Base-by-base conservation (phyloP, 129 eudicot genomes). In the Flaveria ramosissima region DNA sequence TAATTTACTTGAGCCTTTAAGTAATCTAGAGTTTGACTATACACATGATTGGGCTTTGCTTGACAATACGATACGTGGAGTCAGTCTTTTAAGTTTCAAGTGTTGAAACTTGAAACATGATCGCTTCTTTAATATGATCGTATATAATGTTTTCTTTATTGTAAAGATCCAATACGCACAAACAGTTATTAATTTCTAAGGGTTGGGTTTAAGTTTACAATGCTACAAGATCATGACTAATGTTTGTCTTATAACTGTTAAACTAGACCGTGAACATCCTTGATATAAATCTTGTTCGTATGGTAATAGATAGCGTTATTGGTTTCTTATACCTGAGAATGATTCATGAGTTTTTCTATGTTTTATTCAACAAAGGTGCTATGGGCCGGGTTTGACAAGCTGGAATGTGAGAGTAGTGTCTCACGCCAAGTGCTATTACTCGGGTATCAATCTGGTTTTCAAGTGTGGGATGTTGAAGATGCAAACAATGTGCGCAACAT, bases 371-470 rank as follows among this genome's bases (percentile, higher is more conserved):
- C 67, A 78, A 41, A 93, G 98, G 97, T 90, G 51, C 85, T 68
- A 20, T 93, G 98, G 97, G 97, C 97, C 73, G 97, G 93, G n/a
- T 93, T 93, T 75, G 97, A 90, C 88, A 87, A 85, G 78, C 57
- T 93, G 68, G 97, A 89, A 84, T 81, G 74, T 65, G 96, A 84
- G 60, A 83, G 87, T 43, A 86, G 78, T 43, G 17, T 39, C 51
- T 36, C 76, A n/a, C 85, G 88, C 52, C 82, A 71, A 70, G 88
- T 90, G 66, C 90, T 93, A 45, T 86, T 93, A 78, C 85, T 93
- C 75, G 98, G 97, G 9, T 93, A 81, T 82, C 89, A 85, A 48
- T 83, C 74, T 68, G 98, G 98, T 71, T 93, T 93, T 72, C 97
- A 93, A 84, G 90, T 93, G 56, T 93, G 96, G 96, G 98, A 93